Base-by-base conservation (phyloP, 768 basidiomycete genomes). In the Mycena pura region DNA sequence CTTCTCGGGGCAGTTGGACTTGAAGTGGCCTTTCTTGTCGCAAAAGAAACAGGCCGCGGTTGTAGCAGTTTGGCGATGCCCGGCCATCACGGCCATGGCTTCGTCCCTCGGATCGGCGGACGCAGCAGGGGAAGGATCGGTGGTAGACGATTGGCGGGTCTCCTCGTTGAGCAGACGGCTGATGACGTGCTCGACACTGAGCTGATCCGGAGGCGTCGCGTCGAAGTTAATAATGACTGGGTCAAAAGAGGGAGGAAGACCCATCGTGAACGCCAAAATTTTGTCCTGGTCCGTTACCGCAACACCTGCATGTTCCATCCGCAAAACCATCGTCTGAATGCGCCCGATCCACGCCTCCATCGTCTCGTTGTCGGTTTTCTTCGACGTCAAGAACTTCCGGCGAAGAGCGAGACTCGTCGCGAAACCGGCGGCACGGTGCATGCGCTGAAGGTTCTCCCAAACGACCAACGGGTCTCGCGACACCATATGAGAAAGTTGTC, bases 91-190 rank as follows among this genome's bases (percentile, higher is more conserved):
- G n/a, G n/a, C n/a, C n/a, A n/a, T n/a, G n/a, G n/a, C n/a, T n/a
- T n/a, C n/a, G n/a, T n/a, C n/a, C n/a, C n/a, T n/a, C n/a, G n/a
- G n/a, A n/a, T n/a, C n/a, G n/a, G n/a, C n/a, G n/a, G n/a, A n/a
- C n/a, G n/a, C n/a, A n/a, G n/a, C n/a, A n/a, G n/a, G n/a, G n/a
- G n/a, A n/a, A n/a, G n/a, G n/a, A n/a, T n/a, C n/a, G n/a, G n/a
- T n/a, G n/a, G n/a, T n/a, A n/a, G n/a, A n/a, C n/a, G n/a, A n/a
- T 22, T 67, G 69, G 32, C 62, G 69, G 9, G 54, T 62, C 56
- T 78, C 73, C 41, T 77, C 71, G 44, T 78, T 76, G n/a, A 78
- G 59, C 8, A 78, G 47, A 10, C 70, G 66, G 5, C 65, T 49
- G 22, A 75, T 65, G 43, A 76, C 72, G 45, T 67, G 47, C 2